Evolutionary conservation across 78 protist genomes (phyloP), one percentile per base, ranked within the genome.

Genomic region (Corallochytrium limacisporum): DNA sequence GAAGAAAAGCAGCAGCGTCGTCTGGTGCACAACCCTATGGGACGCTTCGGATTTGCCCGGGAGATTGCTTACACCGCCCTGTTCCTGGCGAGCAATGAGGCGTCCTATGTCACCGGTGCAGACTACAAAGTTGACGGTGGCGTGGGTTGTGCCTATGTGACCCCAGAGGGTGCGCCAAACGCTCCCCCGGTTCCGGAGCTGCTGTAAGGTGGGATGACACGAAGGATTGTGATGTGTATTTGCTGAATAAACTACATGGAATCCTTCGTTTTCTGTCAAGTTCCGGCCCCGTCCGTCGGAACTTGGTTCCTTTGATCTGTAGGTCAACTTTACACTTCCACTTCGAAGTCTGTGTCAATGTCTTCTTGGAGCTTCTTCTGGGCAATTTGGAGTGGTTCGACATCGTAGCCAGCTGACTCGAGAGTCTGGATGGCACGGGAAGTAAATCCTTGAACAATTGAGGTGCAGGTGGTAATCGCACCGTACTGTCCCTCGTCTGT

Each of bases 1-100:
- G 78, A 66, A 24, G 89, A 83, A 57, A 83, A 83, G 72, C 72
- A 78, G 69, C 60, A 83, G 65, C 67, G 89, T 31, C 69, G 89
- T 36, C 50, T 83, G 6, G 89, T 83, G 39, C 89, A 83, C 72
- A 67, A 78, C 32, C 89, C 89, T 44, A 76, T 83, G 83, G 89
- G 89, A 32, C 69, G 89, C 47, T 83, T 76, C 24, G 87, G 82
- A 57, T 37, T 28, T 32, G 89, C 89, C 16, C 7, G 22, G n/a
- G 89, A 83, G 72, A 65, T 83, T 32, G 89, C 89, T 6, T 48
- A 78, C 33, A 84, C 75, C 37, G 89, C 79, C 8, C 68, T 83
- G 7, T 83, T 83, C 60, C 65, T 83, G 12, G 84, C 89, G 29
- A 62, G 76, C 15, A 84, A 83, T 53, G 89, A 83, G 28, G 48